Evolutionary conservation across 805 yeast species (phyloP), one percentile per base, ranked within the genome.

Genomic region (Ogataea henricii): DNA sequence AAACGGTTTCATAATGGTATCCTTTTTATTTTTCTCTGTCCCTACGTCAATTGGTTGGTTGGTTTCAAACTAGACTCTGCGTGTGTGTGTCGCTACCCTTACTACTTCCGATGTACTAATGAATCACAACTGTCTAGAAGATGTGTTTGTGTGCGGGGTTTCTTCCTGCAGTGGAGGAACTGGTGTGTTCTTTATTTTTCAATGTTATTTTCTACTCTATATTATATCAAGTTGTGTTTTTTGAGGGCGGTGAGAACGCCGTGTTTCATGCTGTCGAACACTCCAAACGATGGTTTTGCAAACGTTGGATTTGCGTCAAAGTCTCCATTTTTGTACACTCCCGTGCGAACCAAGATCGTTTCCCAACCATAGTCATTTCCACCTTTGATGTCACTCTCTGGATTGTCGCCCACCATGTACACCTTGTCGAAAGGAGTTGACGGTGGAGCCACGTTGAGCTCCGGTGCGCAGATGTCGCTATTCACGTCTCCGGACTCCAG

Each of bases 391-490:
- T 94, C 99, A 43, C 90, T 81, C 23, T 85, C 94, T 3, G 97
- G 98, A 65, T 94, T 94, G 68, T 94, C 99, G 23, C 99, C 99
- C 29, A 94, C 89, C 99, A 94, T 94, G 68, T 76, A 91, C 1
- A 94, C 85, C n/a, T 76, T 67, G 30, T 72, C 69, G 57, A 86
- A 73, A n/a, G 79, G 82, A 0, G 76, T 57, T 2, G 51, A 16
- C 4, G 45, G 46, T 5, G 77, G 77, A 2, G 74, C 54, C 17
- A 54, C 58, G 23, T 79, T 76, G 46, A 83, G 65, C 17, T 58
- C 61, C 1, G 87, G 87, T 16, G 63, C 53, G 46, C 71, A 72
- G 3, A 53, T 51, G 8, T 56, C 55, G 9, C 48, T 53, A 8
- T 45, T 43, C 3, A 39, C 27, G 6, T 44, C 43, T 20, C 53